Evolutionary conservation across 805 yeast species (phyloP), one percentile per base, ranked within the genome.

Genomic region (Tetrapisispora namnaoensis): DNA sequence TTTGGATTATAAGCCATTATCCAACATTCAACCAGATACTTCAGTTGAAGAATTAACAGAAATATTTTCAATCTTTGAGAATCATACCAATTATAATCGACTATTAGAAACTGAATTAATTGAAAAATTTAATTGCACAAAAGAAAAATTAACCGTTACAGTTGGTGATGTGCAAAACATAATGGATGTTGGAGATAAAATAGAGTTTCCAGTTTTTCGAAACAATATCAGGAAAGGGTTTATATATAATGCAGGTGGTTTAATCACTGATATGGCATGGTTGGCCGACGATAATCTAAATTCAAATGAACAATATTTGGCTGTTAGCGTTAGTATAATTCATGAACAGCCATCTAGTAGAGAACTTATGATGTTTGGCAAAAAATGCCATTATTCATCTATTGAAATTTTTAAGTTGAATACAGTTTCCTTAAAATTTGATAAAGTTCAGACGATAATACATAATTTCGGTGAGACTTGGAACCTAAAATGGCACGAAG

Each of bases 261-360:
- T 72, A 9, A 66, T 80, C 0, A 74, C 83, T 0, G 74, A 78
- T 20, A 57, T 75, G 49, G 73, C 75, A 10, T 82, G 87, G 87
- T 55, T 71, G 6, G 70, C 68, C 1, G 61, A 60, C 8, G 59
- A 65, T 4, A 52, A 56, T 2, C 53, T 51, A n/a, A 51, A 51
- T 1, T 18, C 37, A 30, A 45, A 49, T 8, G 10, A 4, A 3
- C 78, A 73, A 49, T 72, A 70, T 50, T 56, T 82, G 41, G 86
- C 83, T 0, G 74, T 79, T 1, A 64, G 80, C 0, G 59, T 78
- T 0, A 67, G 80, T 1, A 70, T 73, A 49, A 55, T 59, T 36
- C 49, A 48, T 20, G 65, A 63, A 36, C 57, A 60, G 6, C 58
- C 71, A 0, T 55, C 58, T 0, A 59, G 66, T 24, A 52, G 55